Base-by-base conservation (phyloP, 306 rosid genomes). In the Prinsepia uniflora region DNA sequence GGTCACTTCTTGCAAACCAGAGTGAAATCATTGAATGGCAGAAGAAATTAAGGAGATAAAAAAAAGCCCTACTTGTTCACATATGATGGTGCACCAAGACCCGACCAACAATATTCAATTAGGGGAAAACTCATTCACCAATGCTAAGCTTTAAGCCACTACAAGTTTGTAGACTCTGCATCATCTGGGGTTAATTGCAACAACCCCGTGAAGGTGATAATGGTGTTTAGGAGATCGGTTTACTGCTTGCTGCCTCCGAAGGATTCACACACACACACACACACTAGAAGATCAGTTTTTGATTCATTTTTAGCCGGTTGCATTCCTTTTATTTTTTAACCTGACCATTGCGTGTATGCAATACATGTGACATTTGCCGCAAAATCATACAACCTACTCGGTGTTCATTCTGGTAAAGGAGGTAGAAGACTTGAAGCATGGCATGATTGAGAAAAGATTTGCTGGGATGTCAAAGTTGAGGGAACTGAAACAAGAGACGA, bases 251-350 rank as follows among this genome's bases (percentile, higher is more conserved):
- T 89, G 80, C 99, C 99, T 42, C 70, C 91, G 0, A 97, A 97
- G 65, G 97, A 94, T 52, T 89, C n/a, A n/a, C n/a, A n/a, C n/a
- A n/a, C n/a, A n/a, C n/a, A n/a, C n/a, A n/a, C 99, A 5, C 86
- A 90, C 81, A 90, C 99, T 2, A 89, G 99, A 76, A 82, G 97
- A 74, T 94, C 99, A 14, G 84, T 81, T 49, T 94, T 94, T 48
- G 97, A 94, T 73, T 86, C 99, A 6, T 80, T 94, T 74, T 64
- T 90, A 54, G 96, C 96, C 0, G 99, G 99, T 46, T 94, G 99
- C 18, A 76, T 94, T 73, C 97, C 99, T 0, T 97, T 94, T 65
- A n/a, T 94, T 94, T 76, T 94, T 94, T 49, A 85, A 91, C 72
- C 99, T 96, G 3, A 96, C 96, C 0, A 81, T 91, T 0, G 99